Percentiles rank a stretch among this genome's conserved stretches.
phyloP scores from a whole-genome alignment of 768 basidiomycete species.

The Leccinum rimulosum region DNA sequence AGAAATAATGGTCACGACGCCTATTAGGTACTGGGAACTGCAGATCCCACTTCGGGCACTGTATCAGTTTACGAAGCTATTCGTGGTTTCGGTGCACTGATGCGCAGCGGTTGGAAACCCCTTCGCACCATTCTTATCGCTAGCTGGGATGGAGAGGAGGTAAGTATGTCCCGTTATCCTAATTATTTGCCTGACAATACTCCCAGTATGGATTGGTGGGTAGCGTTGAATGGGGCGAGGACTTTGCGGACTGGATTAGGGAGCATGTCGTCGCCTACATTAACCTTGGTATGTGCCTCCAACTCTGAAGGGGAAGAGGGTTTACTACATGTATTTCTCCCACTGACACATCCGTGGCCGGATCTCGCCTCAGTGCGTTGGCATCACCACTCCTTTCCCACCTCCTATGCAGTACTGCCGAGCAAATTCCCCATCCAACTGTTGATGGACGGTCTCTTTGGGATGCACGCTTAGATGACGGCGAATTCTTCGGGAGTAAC shows the following conservation, averaged over 20 bases:
- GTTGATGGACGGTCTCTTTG: conserved; percentile 64
- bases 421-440: conserved; percentile 73
- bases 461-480: conserved; percentile 65
- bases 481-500: conserved; percentile 31
- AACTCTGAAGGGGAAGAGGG: background rate
- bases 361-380: conserved; percentile 44
- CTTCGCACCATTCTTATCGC: conserved; percentile 70
- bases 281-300: conserved; percentile 56
- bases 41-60: conserved; percentile 57
- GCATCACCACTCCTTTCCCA: conserved; percentile 84
- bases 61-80: conserved; percentile 54
- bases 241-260: conserved; percentile 79
- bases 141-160: conserved; percentile 80
- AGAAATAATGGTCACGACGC: too few relatives aligned
- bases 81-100: conserved; percentile 50
- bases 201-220: conserved; percentile 68
- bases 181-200: too few relatives aligned
- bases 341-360: conserved; percentile 53
- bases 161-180: conserved; percentile 15
- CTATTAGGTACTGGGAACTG: conserved; percentile 44
- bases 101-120: conserved; percentile 65
- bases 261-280: conserved; percentile 86
- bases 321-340: conserved; percentile 28
- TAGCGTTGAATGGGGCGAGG: conserved; percentile 93
- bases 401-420: conserved; percentile 63